Percentiles rank a stretch among this genome's conserved stretches.
These are phyloP conservation scores for Lachancea sp. DNA, from an alignment of 805 yeast genomes.

Conservation along the genomic window DNA sequence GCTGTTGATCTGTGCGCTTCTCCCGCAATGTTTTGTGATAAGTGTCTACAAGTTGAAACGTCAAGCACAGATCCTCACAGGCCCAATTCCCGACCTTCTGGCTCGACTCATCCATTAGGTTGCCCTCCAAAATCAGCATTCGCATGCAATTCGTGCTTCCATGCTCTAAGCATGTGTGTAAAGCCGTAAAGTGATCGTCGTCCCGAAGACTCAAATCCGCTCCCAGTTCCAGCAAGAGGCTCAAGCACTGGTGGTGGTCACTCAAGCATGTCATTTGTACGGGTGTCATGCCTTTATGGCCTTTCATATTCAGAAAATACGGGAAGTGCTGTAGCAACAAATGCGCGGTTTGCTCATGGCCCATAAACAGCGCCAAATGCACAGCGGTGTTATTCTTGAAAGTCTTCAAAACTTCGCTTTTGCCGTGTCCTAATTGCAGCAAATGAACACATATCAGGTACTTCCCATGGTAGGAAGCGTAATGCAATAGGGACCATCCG, in stretches of 20 bases:
- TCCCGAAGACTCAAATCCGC: conserved; percentile 73
- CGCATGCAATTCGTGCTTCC: conserved; percentile 56
- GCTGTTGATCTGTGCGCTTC: conserved; percentile 11
- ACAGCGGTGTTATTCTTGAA: conserved; percentile 58
- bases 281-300: conserved; percentile 49
- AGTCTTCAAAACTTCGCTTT: conserved; percentile 43
- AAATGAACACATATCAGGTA: conserved; percentile 59
- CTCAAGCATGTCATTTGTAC: conserved; percentile 59
- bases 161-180: conserved; percentile 74
- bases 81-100: conserved; percentile 57
- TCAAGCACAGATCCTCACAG: conserved; percentile 54
- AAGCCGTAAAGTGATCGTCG: conserved; percentile 68
- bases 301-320: conserved; percentile 44
- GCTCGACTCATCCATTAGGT: conserved; percentile 43
- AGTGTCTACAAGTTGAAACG: conserved; percentile 43
- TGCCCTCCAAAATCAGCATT: conserved; percentile 39
- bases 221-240: conserved; percentile 61
- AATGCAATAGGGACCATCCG: conserved; percentile 83
- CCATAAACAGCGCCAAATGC: conserved; percentile 59
- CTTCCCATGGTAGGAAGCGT: conserved; percentile 69
- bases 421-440: conserved; percentile 52
- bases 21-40: conserved; percentile 32
- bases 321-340: conserved; percentile 62
- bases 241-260: conserved; percentile 58
- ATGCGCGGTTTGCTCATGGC: conserved; percentile 68